These are phyloP conservation scores for Trichophaea hybrida DNA, from an alignment of 2,329 filamentous ascomycete species.

Conservation along the genomic window DNA sequence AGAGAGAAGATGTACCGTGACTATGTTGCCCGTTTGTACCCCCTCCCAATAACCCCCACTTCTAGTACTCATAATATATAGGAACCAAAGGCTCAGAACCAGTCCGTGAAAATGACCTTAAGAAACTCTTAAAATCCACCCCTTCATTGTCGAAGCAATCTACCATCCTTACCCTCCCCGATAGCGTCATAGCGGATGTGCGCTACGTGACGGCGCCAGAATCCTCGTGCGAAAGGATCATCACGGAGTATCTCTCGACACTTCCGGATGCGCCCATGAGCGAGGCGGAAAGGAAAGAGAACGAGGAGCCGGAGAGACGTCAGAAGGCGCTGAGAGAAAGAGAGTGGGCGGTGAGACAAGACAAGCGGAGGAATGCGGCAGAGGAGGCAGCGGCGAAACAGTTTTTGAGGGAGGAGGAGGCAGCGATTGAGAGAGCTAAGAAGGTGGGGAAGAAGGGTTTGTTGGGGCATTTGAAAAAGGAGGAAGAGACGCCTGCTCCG, in stretches of 20 bases:
- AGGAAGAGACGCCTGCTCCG: constrained; percentile 39
- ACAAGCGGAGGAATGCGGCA: constrained; percentile 45
- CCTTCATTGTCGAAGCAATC: constrained; percentile 49
- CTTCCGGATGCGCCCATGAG: constrained; percentile 44
- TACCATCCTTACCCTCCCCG: constrained; percentile 43
- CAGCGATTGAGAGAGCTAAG: constrained; percentile 55
- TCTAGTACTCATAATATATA: constrained; percentile 37
- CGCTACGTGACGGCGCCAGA: constrained; percentile 51
- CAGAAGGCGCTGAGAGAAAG: constrained; percentile 54
- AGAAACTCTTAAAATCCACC: constrained; percentile 47
- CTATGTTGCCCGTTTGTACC: constrained; percentile 33
- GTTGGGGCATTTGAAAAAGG: constrained; percentile 47
- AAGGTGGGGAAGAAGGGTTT: constrained; percentile 52
- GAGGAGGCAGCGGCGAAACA: constrained; percentile 48
- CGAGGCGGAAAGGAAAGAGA: constrained; percentile 38
- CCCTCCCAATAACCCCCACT: not conserved
- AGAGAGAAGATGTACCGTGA: constrained; percentile 69
- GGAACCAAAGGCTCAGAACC: constrained; percentile 44
- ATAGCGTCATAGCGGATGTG: constrained; percentile 49
- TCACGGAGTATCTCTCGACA: constrained; percentile 52
- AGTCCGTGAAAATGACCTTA: constrained; percentile 55
- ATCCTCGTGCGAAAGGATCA: constrained; percentile 45
- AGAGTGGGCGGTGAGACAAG: constrained; percentile 47
- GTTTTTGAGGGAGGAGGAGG: constrained; percentile 49
- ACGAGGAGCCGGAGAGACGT: constrained; percentile 42